Evolutionary conservation across 1,284 basidiomycete species (phyloP).

Genomic region (Puccinia polysora): DNA sequence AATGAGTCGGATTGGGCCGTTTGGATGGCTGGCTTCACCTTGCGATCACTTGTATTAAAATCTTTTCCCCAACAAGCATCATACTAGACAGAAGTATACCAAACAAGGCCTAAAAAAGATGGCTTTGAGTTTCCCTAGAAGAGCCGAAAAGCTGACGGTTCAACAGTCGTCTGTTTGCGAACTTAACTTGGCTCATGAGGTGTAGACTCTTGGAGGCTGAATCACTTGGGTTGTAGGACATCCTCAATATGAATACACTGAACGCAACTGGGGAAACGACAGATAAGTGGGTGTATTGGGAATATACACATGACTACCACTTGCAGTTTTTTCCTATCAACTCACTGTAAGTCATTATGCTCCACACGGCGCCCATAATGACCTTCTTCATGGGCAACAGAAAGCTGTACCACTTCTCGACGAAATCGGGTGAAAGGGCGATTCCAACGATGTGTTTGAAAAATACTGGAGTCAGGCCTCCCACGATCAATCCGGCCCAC

Average conservation of each 20-base stretch:
- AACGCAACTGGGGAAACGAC: slow-evolving; percentile 46
- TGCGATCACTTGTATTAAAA: slow-evolving; percentile 79
- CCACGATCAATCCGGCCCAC: slow-evolving; percentile 69
- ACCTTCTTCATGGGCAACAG: slow-evolving; percentile 38
- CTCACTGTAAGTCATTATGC: slow-evolving; percentile 13
- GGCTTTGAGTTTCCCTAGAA: no score
- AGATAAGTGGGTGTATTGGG: no score
- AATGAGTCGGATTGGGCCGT: neutral
- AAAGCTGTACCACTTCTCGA: slow-evolving; percentile 57
- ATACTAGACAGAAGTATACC: slow-evolving; percentile 68
- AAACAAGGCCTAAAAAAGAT: slow-evolving; percentile 59
- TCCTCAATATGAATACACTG: slow-evolving; percentile 42
- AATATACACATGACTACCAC: slow-evolving; percentile 28
- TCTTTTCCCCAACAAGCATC: slow-evolving; percentile 75
- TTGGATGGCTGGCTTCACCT: slow-evolving; percentile 34
- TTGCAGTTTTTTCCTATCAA: no score
- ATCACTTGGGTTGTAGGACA: slow-evolving; percentile 20
- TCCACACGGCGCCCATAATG: slow-evolving; percentile 42
- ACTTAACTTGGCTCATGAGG: slow-evolving; percentile 16
- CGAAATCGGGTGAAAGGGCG: slow-evolving; percentile 62
- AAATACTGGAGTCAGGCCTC: slow-evolving; percentile 55
- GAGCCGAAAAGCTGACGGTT: no score
- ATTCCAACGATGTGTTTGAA: slow-evolving; percentile 63
- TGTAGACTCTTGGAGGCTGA: neutral
- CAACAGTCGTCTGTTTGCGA: no score